Conservation (phyloP, 805 yeast species). For the Ogataea neopini region DNA sequence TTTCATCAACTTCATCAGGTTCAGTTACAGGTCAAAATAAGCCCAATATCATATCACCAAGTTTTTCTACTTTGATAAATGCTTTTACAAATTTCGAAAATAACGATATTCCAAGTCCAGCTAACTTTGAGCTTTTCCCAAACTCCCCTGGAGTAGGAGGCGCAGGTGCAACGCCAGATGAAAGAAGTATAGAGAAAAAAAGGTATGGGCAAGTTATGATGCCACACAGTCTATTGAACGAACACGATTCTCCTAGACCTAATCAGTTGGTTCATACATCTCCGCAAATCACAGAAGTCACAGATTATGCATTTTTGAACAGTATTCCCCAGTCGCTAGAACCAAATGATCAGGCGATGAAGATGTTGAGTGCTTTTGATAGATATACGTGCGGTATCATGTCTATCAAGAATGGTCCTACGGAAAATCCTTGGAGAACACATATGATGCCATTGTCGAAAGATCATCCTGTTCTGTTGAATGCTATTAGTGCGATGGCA, state of each 20-base stretch:
- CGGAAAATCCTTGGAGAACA: slow-evolving; percentile 69
- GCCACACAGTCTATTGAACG: slow-evolving; percentile 15
- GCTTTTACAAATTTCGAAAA: slow-evolving; percentile 33
- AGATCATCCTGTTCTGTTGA: slow-evolving; percentile 56
- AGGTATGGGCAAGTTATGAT: slow-evolving; percentile 6
- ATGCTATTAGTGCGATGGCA: slow-evolving; percentile 68
- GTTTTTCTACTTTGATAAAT: slow-evolving; percentile 28
- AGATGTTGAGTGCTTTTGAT: slow-evolving; percentile 41
- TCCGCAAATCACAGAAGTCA: slow-evolving; percentile 1
- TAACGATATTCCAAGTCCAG: slow-evolving; percentile 28
- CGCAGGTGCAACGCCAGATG: background rate
- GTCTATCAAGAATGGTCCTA: slow-evolving; percentile 63
- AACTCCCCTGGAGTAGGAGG: slow-evolving; percentile 9
- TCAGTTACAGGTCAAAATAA: slow-evolving; percentile 1
- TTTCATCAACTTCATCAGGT: background rate
- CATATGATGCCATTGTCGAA: slow-evolving; percentile 56
- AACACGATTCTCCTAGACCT: slow-evolving; percentile 8
- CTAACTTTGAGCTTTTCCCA: slow-evolving; percentile 21
- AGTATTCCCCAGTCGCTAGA: slow-evolving; percentile 28
- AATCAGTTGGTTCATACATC: background rate
- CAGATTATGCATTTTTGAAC: slow-evolving; percentile 5
- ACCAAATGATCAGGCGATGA: slow-evolving; percentile 30
- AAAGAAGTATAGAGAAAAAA: background rate
- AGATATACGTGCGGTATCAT: slow-evolving; percentile 52
- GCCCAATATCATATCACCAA: slow-evolving; percentile 25